phyloP scores from a whole-genome alignment of 768 basidiomycete species.

The Lyophyllum semitale region DNA sequence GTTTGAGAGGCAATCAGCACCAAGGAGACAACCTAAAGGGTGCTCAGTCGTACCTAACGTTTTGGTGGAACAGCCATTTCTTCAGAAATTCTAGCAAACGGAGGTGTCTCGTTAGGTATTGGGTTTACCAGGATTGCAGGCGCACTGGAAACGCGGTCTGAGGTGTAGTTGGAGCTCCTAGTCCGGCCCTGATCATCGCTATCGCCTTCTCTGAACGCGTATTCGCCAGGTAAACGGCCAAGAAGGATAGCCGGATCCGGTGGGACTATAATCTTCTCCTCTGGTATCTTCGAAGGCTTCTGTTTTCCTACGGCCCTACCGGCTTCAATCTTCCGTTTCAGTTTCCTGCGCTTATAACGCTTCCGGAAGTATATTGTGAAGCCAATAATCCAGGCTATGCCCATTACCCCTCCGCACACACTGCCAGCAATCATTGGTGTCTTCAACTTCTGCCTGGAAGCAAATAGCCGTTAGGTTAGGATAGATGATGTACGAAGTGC shows the following conservation, averaged over 20 bases:
- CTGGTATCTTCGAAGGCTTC: conserved; percentile 37
- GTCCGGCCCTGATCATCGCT: conserved; percentile 9
- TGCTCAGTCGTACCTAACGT: conserved; percentile 7
- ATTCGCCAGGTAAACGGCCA: conserved; percentile 45
- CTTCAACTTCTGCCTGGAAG: conserved; percentile 47
- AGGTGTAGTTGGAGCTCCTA: not conserved
- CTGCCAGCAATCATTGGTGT: conserved; percentile 65
- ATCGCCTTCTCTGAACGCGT: conserved; percentile 9
- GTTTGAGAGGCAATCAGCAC: not conserved
- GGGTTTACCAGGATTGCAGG: not conserved
- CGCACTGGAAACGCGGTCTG: no score
- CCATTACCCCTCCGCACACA: conserved; percentile 54
- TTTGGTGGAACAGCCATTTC: conserved; percentile 17
- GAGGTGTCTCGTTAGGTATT: conserved; percentile 4
- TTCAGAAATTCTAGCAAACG: conserved; percentile 17
- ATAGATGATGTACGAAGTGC: not conserved
- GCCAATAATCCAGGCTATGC: conserved; percentile 55
- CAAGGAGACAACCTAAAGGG: not conserved
- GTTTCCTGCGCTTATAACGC: conserved; percentile 47
- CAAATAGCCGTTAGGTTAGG: not conserved
- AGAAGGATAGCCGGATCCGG: conserved; percentile 70
- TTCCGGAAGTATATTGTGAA: conserved; percentile 60
- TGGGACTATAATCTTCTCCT: conserved; percentile 56
- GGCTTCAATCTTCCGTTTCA: conserved; percentile 43
- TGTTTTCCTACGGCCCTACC: conserved; percentile 43